Conservation (phyloP, 306 rosid species). For the Prinsepia uniflora region DNA sequence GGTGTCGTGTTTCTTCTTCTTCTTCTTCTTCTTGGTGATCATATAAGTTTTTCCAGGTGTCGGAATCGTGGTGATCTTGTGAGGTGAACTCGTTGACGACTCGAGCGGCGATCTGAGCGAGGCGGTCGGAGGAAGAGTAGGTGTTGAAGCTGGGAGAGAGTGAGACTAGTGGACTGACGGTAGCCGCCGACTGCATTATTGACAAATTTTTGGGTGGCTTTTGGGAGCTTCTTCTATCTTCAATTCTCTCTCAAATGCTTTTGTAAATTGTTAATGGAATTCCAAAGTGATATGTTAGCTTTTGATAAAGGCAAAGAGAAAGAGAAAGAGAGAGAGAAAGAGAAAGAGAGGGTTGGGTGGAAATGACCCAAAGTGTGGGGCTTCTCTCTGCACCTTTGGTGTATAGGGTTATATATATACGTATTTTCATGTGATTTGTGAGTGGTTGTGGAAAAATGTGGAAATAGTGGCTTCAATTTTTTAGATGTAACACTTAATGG, state of each 20-base stretch:
- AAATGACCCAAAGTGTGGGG: conserved; percentile 22
- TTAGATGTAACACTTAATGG: background rate
- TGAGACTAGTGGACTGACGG: conserved; percentile 29
- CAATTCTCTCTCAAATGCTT: background rate
- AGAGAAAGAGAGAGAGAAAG: conserved; percentile 3
- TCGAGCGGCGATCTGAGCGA: conserved; percentile 68
- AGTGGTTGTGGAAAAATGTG: conserved; percentile 10
- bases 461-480: background rate
- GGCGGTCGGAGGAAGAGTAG: conserved; percentile 50
- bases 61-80: background rate
- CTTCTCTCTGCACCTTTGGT: background rate
- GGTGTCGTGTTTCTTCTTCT: background rate
- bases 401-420: background rate
- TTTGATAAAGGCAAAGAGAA: background rate
- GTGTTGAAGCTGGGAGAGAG: conserved; percentile 70
- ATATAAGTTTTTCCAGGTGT: background rate
- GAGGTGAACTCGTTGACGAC: conserved; percentile 49
- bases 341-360: conserved; percentile 22
- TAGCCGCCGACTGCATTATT: conserved; percentile 35
- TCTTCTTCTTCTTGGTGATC: background rate
- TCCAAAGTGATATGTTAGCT: background rate
- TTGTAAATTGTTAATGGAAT: background rate
- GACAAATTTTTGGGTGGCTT: background rate
- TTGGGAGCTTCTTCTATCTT: background rate
- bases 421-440: background rate